phyloP scores from a whole-genome alignment of 1,139 yeast genomes.

The Meyerozyma elateridarum region DNA sequence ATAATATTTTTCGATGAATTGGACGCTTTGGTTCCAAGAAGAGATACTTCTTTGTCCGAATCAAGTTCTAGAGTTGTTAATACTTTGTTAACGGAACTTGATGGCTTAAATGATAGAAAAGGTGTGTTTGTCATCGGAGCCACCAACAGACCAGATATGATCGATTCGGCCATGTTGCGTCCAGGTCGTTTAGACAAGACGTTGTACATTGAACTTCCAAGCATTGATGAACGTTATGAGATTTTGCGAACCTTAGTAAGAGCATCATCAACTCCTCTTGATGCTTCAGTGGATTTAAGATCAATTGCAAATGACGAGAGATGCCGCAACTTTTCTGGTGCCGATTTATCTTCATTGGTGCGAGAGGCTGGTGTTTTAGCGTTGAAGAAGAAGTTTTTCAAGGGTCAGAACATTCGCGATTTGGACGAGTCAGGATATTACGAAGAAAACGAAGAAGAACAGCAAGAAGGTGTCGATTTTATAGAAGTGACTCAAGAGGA shows the following conservation, averaged over 20 bases:
- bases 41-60: conserved; percentile 85
- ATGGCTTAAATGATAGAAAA: conserved; percentile 86
- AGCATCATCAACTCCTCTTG: conserved; percentile 72
- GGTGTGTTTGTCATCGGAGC: conserved; percentile 97
- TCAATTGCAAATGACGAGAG: conserved; percentile 68
- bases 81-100: conserved; percentile 87
- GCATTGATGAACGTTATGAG: conserved; percentile 69
- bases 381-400: conserved; percentile 65
- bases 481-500: conserved; percentile 61
- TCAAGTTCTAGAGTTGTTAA: conserved; percentile 93
- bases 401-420: conserved; percentile 43
- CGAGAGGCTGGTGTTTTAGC: conserved; percentile 92
- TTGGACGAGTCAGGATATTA: conserved; percentile 43
- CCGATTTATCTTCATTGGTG: conserved; percentile 86
- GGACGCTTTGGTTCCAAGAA: conserved; percentile 91
- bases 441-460: conserved; percentile 28
- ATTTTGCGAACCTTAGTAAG: conserved; percentile 73
- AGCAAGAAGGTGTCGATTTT: conserved; percentile 23
- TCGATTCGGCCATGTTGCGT: conserved; percentile 95
- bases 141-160: conserved; percentile 96
- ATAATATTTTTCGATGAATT: conserved; percentile 93
- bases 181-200: conserved; percentile 97
- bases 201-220: conserved; percentile 84
- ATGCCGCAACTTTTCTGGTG: conserved; percentile 90
- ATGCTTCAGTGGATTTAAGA: conserved; percentile 54